These are phyloP conservation scores for Protomyces gravidus DNA, from an alignment of 1,139 yeast genomes.

Conservation along the genomic window DNA sequence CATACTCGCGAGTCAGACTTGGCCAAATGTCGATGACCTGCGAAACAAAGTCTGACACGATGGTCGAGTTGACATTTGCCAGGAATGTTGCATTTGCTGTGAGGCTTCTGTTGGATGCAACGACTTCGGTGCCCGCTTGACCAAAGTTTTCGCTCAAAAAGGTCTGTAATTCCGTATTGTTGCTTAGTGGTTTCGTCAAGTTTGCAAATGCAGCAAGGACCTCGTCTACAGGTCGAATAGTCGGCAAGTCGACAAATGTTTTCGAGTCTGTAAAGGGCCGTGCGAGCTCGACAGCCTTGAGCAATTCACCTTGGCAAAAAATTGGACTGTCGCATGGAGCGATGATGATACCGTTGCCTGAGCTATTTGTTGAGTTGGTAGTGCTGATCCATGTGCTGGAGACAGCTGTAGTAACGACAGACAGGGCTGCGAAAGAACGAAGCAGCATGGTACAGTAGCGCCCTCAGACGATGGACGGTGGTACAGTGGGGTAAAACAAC, in stretches of 20 bases:
- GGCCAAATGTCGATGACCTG: conserved; percentile 27
- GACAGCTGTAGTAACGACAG: background rate
- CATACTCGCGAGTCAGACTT: conserved; percentile 15
- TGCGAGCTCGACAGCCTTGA: conserved; percentile 23
- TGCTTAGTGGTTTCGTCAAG: conserved; percentile 7
- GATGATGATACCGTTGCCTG: background rate
- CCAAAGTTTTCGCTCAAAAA: conserved; percentile 24
- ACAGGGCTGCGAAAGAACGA: background rate
- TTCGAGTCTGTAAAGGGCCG: conserved; percentile 25
- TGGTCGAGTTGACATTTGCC: conserved; percentile 5
- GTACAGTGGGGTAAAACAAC: too few relatives aligned
- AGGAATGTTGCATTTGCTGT: conserved; percentile 16
- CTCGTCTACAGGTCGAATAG: conserved; percentile 18
- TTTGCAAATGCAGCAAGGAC: conserved; percentile 13
- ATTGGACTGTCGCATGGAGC: conserved; percentile 27
- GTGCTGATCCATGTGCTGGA: background rate
- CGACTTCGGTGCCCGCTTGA: conserved; percentile 18
- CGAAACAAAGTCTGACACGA: conserved; percentile 20
- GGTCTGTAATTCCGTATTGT: conserved; percentile 1
- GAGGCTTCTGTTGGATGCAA: background rate
- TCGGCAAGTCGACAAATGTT: conserved; percentile 29
- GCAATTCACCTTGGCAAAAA: conserved; percentile 26
- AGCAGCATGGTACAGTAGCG: background rate
- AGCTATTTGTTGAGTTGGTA: background rate
- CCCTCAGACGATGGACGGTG: too few relatives aligned